A percentile compares a stretch with the other conserved stretches of the same genome.
phyloP scores from a whole-genome alignment of 2,329 filamentous ascomycete genomes.

The Alternaria triticina region DNA sequence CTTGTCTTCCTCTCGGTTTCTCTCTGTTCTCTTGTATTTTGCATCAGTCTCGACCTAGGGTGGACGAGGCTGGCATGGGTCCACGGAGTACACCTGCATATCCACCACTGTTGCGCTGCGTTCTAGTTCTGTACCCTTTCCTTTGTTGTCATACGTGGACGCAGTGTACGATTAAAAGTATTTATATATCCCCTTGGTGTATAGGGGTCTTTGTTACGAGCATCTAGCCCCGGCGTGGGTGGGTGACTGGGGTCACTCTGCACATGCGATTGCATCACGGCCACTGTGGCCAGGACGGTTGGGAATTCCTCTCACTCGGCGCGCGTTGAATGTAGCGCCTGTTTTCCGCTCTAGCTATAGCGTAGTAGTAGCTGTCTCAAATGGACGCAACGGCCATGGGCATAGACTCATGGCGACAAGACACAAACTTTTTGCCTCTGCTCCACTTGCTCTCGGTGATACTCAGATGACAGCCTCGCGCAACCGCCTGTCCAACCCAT shows the following conservation, averaged over 20 bases:
- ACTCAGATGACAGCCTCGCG: constrained; percentile 18
- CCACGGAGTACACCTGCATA: constrained; percentile 34
- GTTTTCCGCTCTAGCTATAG: constrained; percentile 24
- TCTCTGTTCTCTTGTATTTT: constrained; percentile 8
- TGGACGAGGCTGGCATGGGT: constrained; percentile 19
- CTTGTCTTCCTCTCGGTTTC: constrained; percentile 6
- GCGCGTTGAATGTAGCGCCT: constrained; percentile 21
- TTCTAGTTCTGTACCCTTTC: constrained; percentile 32
- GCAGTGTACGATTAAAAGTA: constrained; percentile 43
- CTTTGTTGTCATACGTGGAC: constrained; percentile 22
- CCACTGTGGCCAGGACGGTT: constrained; percentile 19
- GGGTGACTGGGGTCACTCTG: constrained; percentile 10
- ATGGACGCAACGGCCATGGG: constrained; percentile 29
- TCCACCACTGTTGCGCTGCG: constrained; percentile 20
- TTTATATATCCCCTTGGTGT: constrained; percentile 29
- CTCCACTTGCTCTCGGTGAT: constrained; percentile 7
- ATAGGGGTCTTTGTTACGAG: constrained; percentile 17
- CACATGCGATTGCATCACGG: constrained; percentile 10
- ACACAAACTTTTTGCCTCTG: constrained; percentile 5
- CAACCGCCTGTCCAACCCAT: constrained; percentile 14
- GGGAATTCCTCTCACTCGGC: constrained; percentile 31
- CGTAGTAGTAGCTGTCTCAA: constrained; percentile 24
- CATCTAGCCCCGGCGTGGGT: constrained; percentile 22
- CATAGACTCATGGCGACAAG: constrained; percentile 22
- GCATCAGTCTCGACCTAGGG: constrained; percentile 18